Evolutionary conservation across 805 yeast species (phyloP), one percentile per base, ranked within the genome.

Genomic region (Wickerhamiella kurtzmanii): DNA sequence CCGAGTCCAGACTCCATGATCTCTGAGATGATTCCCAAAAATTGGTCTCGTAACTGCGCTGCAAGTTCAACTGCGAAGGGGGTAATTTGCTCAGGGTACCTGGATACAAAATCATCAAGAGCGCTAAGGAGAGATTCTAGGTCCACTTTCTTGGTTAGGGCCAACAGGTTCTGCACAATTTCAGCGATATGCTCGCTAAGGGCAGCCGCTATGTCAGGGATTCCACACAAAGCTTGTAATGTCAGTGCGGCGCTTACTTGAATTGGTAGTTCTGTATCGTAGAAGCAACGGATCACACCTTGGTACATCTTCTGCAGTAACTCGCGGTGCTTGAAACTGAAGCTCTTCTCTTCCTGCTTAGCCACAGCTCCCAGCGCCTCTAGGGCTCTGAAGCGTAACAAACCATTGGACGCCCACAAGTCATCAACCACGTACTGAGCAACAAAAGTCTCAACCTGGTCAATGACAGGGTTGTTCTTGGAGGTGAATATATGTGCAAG

Each of bases 71-170:
- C 70, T 36, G 94, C 89, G 62, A 84, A 89, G 16, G 98, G 97
- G 50, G 87, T 92, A 55, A 89, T 70, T 63, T 89, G 94, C 53
- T 80, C 83, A 3, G 94, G 74, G 64, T 82, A 92, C 49, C 75
- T 77, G 59, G 88, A 96, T 25, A 89, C 96, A 60, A 92, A 81
- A 57, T 88, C 96, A 68, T 89, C 97, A 81, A 89, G 86, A 4
- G 89, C 95, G 20, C 81, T 82, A 19, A 94, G 77, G 22, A 92
- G 73, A 1, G 87, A 75, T 59, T 92, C 98, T 48, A 82, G 78
- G 57, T 89, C 98, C 53, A 88, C 77, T 49, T 79, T 79, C 58
- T 84, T 80, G 3, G 94, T 79, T 41, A 89, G 65, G 8, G 73
- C 74, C 53, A 89, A 68, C 48, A 92, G 68, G 53, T 75, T 79